phyloP scores from a whole-genome alignment of 352 stramenopile genomes.

The Phytophthora cajani region DNA sequence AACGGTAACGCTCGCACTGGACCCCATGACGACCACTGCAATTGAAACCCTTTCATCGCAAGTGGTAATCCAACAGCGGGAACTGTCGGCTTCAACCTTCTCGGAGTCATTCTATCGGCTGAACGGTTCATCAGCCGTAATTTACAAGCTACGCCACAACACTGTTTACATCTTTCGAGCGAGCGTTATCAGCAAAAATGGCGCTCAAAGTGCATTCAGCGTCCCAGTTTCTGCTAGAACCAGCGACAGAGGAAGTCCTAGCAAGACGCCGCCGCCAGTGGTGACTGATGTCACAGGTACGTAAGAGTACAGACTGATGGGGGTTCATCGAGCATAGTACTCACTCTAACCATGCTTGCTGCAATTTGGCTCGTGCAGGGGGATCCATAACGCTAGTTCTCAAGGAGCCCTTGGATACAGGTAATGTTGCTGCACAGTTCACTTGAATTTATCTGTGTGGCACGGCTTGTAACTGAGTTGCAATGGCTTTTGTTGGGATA shows the following conservation, averaged over 20 bases:
- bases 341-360: background rate
- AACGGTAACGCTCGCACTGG: slow-evolving; percentile 25
- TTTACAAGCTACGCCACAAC: slow-evolving; percentile 60
- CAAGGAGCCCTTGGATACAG: slow-evolving; percentile 48
- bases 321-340: background rate
- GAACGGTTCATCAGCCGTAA: slow-evolving; percentile 22
- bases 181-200: slow-evolving; percentile 25
- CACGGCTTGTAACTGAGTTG: background rate
- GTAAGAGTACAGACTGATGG: background rate
- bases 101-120: slow-evolving; percentile 17
- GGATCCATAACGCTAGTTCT: slow-evolving; percentile 43
- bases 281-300: slow-evolving; percentile 52
- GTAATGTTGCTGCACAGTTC: slow-evolving; percentile 16
- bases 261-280: slow-evolving; percentile 46
- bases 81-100: slow-evolving; percentile 28
- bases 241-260: slow-evolving; percentile 22
- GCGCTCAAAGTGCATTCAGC: slow-evolving; percentile 35
- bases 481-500: slow-evolving; percentile 6
- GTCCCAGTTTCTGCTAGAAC: slow-evolving; percentile 40
- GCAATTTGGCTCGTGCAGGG: slow-evolving; percentile 21
- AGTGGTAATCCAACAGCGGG: slow-evolving; percentile 46
- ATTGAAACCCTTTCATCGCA: slow-evolving; percentile 4
- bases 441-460: slow-evolving; percentile 3
- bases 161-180: slow-evolving; percentile 59
- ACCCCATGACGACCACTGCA: slow-evolving; percentile 12